Evolutionary conservation across 2,329 filamentous ascomycete genomes (phyloP), one percentile per base, ranked within the genome.

Genomic region (Colletotrichum destructivum): DNA sequence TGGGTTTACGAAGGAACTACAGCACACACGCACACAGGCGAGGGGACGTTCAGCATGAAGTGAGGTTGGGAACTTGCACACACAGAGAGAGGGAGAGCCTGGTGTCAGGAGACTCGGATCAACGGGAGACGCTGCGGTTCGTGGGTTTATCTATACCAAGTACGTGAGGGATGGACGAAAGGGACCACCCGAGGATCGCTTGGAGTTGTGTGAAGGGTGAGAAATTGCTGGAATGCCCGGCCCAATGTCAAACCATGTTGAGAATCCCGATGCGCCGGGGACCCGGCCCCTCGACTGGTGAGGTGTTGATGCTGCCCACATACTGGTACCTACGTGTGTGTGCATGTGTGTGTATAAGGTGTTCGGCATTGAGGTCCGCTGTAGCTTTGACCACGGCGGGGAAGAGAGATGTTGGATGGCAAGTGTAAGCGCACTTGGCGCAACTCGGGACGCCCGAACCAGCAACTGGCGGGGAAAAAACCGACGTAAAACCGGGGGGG

Each of bases 361-460:
- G 59, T 69, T 69, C 65, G 69, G 65, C 52, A 69, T 69, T 64
- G 69, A 62, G 13, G 31, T 54, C 62, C 52, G 60, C 18, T 62
- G 49, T 8, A 59, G 21, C 12, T 47, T 59, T 52, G 38, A 3
- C 40, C 23, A 23, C 55, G 52, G 26, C 51, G 23, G 44, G 51
- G 51, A 31, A 31, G 8, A 31, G 42, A 57, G n/a, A n/a, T 15
- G 38, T 26, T 42, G 8, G 31, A 35, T 59, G 69, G 69, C n/a
- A 71, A 26, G 69, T 71, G 65, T 44, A 71, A 71, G 69, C 69
- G 69, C 69, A 54, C 21, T 63, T 60, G 65, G 59, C 64, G 59
- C 59, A 51, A 63, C 46, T 42, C 1, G 15, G 31, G 56, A 67
- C 26, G 46, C 18, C 16, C 46, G 26, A 13, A 42, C 40, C 42